A percentile compares a stretch with the other conserved stretches of the same genome.
These are phyloP conservation scores for Aspergillus persii DNA, from an alignment of 2,329 filamentous ascomycete genomes.

Conservation along the genomic window DNA sequence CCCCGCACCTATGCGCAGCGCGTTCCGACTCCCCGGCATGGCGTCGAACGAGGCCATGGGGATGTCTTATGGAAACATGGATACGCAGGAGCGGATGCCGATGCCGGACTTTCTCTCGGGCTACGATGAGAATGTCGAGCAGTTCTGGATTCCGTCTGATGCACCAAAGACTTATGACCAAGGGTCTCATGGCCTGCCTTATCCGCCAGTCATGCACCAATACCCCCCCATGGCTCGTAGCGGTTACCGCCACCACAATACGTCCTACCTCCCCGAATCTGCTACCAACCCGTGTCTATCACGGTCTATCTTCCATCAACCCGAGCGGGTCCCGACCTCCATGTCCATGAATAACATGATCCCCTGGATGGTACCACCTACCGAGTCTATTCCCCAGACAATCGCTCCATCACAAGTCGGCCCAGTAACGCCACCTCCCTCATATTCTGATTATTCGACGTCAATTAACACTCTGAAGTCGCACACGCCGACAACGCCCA, in stretches of 20 bases:
- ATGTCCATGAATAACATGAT: slow-evolving; percentile 39
- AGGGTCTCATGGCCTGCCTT: slow-evolving; percentile 27
- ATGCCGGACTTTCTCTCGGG: slow-evolving; percentile 37
- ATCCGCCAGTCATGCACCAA: slow-evolving; percentile 33
- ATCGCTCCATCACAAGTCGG: slow-evolving; percentile 36
- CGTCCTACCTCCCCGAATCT: slow-evolving; percentile 37
- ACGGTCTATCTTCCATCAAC: slow-evolving; percentile 38
- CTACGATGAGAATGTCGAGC: slow-evolving; percentile 39
- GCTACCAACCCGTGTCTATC: slow-evolving; percentile 40
- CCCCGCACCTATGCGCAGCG: slow-evolving; percentile 34
- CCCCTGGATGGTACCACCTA: slow-evolving; percentile 32
- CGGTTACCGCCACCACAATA: slow-evolving; percentile 32
- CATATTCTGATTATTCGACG: slow-evolving; percentile 37
- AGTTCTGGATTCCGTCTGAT: slow-evolving; percentile 38
- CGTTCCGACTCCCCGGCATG: slow-evolving; percentile 37
- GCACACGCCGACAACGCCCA: slow-evolving; percentile 37
- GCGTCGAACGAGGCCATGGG: slow-evolving; percentile 32
- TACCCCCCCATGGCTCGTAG: slow-evolving; percentile 36
- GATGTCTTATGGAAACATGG: slow-evolving; percentile 33
- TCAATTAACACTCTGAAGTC: slow-evolving; percentile 34
- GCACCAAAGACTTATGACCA: slow-evolving; percentile 37
- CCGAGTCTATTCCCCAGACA: slow-evolving; percentile 36
- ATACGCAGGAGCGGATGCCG: slow-evolving; percentile 33
- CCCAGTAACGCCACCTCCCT: slow-evolving; percentile 37
- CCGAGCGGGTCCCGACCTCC: slow-evolving; percentile 33